These are phyloP conservation scores for Torulaspora microellipsoides DNA, from an alignment of 805 yeast species.

Conservation along the genomic window DNA sequence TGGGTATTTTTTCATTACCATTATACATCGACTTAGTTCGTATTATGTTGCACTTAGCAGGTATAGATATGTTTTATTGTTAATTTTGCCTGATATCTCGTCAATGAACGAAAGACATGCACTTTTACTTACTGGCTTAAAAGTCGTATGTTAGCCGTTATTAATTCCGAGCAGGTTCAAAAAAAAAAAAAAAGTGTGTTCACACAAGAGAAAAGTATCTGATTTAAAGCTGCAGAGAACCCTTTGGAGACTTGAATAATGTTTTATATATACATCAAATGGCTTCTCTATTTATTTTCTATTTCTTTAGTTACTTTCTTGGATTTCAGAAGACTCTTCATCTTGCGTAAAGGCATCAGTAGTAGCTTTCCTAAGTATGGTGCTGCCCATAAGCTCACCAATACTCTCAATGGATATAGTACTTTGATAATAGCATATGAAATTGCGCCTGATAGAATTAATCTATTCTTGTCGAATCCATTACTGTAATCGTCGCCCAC, in stretches of 20 bases:
- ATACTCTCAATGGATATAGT: constrained; percentile 32
- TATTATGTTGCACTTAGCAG: too few relatives aligned
- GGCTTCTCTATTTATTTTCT: background rate
- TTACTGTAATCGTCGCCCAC: constrained; percentile 37
- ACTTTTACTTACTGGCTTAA: too few relatives aligned
- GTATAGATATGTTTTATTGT: too few relatives aligned
- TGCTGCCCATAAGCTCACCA: constrained; percentile 34
- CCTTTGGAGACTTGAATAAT: background rate
- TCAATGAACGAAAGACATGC: too few relatives aligned
- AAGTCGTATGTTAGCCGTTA: too few relatives aligned
- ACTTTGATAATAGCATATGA: constrained; percentile 66
- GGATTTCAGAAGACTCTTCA: constrained; percentile 6
- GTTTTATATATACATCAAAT: background rate
- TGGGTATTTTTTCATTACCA: constrained; percentile 10
- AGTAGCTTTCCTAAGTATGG: constrained; percentile 30
- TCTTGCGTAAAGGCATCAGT: constrained; percentile 17
- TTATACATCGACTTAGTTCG: constrained; percentile 9
- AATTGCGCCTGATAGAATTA: constrained; percentile 68
- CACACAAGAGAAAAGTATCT: too few relatives aligned
- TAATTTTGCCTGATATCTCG: too few relatives aligned
- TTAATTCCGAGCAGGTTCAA: too few relatives aligned
- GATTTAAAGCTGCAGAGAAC: too few relatives aligned
- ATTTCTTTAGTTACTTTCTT: background rate
- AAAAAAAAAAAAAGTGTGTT: too few relatives aligned
- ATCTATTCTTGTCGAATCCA: constrained; percentile 43